These are phyloP conservation scores for Phaeosphaeriaceae sp. DNA, from an alignment of 2,329 filamentous ascomycete species.

Conservation along the genomic window DNA sequence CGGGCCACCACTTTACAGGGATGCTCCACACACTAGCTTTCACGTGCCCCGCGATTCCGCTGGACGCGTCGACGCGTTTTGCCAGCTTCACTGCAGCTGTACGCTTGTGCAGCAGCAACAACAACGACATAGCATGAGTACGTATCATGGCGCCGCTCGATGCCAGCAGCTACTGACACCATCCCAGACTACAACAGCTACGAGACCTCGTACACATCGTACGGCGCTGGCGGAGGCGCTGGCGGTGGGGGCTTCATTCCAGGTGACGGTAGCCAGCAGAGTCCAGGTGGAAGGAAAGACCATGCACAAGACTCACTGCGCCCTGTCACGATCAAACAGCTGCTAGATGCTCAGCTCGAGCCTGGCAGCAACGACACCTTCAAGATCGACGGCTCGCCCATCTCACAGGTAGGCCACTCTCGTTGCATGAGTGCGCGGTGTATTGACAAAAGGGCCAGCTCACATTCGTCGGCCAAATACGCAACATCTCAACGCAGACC, in stretches of 20 bases:
- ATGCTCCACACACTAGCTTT: slow-evolving; percentile 6
- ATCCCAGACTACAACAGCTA: slow-evolving; percentile 45
- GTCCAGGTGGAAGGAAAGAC: slow-evolving; percentile 51
- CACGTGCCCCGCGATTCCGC: slow-evolving; percentile 29
- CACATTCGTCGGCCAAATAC: slow-evolving; percentile 89
- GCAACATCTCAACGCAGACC: slow-evolving; percentile 81
- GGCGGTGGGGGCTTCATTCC: slow-evolving; percentile 68
- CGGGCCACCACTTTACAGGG: slow-evolving; percentile 31
- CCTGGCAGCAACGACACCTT: slow-evolving; percentile 70
- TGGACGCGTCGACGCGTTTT: slow-evolving; percentile 42
- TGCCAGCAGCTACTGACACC: slow-evolving; percentile 3
- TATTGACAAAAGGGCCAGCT: slow-evolving; percentile 58
- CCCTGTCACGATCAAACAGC: slow-evolving; percentile 94
- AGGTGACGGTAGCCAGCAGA: slow-evolving; percentile 56
- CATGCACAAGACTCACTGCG: slow-evolving; percentile 86
- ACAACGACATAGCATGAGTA: slow-evolving; percentile 28
- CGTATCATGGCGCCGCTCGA: neutral
- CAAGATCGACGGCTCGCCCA: slow-evolving; percentile 77
- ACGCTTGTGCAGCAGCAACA: slow-evolving; percentile 13
- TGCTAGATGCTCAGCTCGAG: slow-evolving; percentile 73
- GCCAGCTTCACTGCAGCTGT: slow-evolving; percentile 15
- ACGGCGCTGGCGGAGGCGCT: slow-evolving; percentile 61
- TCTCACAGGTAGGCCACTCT: slow-evolving; percentile 61
- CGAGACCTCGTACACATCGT: slow-evolving; percentile 62
- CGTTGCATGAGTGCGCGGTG: neutral